Percentiles rank a stretch among this genome's conserved stretches.
These are phyloP conservation scores for Salix udensis DNA, from an alignment of 345 rosid genomes.

Conservation along the genomic window DNA sequence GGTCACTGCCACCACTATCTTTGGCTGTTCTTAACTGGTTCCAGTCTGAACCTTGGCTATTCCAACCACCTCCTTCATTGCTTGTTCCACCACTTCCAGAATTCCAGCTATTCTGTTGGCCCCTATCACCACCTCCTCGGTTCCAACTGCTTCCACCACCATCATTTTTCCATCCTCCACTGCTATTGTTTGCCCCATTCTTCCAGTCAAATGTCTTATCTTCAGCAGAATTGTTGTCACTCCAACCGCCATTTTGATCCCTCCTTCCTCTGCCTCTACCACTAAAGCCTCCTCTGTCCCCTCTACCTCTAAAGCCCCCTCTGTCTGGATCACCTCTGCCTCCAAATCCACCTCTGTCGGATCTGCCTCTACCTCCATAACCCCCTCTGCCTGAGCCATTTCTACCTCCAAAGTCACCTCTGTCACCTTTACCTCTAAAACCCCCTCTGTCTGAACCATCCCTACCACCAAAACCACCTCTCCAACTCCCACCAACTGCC, in stretches of 20 bases:
- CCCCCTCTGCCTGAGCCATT: constrained; percentile 26
- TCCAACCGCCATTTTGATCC: constrained; percentile 22
- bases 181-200: constrained; percentile 13
- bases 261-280: constrained; percentile 43
- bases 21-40: neutral
- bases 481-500: constrained; percentile 31
- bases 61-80: constrained; percentile 39
- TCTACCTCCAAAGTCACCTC: constrained; percentile 37
- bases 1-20: neutral
- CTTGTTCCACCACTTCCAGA: constrained; percentile 28
- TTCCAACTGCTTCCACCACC: constrained; percentile 27
- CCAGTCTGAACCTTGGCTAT: constrained; percentile 22
- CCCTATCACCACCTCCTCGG: constrained; percentile 18
- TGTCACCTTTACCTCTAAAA: constrained; percentile 10
- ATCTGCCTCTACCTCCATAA: constrained; percentile 30
- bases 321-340: constrained; percentile 20
- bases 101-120: constrained; percentile 22
- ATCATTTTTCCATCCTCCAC: constrained; percentile 13
- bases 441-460: constrained; percentile 20
- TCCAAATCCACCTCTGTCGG: constrained; percentile 7
- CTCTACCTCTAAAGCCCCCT: constrained; percentile 16
- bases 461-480: constrained; percentile 2
- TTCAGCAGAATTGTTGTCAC: constrained; percentile 19
- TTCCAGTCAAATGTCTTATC: constrained; percentile 24
- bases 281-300: constrained; percentile 28